Base-by-base conservation (phyloP, 1,139 yeast species). In the Taphrina betulina region DNA sequence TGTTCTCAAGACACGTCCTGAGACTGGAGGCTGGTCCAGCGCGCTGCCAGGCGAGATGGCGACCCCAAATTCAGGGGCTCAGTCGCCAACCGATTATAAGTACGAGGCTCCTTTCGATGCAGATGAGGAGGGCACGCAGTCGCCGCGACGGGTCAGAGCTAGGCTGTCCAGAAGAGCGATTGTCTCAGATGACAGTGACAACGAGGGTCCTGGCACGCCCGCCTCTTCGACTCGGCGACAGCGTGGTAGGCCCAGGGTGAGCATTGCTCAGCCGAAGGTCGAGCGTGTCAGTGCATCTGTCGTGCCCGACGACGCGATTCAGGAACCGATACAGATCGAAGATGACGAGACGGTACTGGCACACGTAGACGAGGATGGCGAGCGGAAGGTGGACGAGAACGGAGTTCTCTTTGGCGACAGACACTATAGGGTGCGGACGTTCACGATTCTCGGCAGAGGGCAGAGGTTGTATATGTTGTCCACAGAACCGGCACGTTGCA, bases 401-500 rank as follows among this genome's bases (percentile, higher is more conserved):
- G 98, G 98, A 19, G 75, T 77, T 56, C 73, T 94, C 58, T 67
- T 70, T 44, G 96, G 86, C 1, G 94, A 81, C n/a, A 77, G 97
- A 62, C 78, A 80, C 64, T 92, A 79, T 71, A 76, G 92, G 60
- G 85, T 88, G 61, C 82, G 90, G 60, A 82, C 94, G 0, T 92
- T 92, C 70, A 86, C 87, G 3, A 78, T 90, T 8, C 71, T 77
- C 41, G 88, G 85, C 3, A 79, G 83, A 58, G 96, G 95, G 2
- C 78, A 81, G 36, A 76, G 82, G 61, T 75, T 83, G 58, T 92
- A 81, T 69, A 89, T 92, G 95, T 78, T 92, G 45, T 85, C 96
- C 1, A 90, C 97, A 0, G 97, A 90, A 67, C 96, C 96, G 1
- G 97, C 98, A 0, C 77, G 97, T 63, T 80, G 90, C 65, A 89